phyloP scores from a whole-genome alignment of 2,329 filamentous ascomycete genomes.

The Magnaporthiopsis rhizophila region DNA sequence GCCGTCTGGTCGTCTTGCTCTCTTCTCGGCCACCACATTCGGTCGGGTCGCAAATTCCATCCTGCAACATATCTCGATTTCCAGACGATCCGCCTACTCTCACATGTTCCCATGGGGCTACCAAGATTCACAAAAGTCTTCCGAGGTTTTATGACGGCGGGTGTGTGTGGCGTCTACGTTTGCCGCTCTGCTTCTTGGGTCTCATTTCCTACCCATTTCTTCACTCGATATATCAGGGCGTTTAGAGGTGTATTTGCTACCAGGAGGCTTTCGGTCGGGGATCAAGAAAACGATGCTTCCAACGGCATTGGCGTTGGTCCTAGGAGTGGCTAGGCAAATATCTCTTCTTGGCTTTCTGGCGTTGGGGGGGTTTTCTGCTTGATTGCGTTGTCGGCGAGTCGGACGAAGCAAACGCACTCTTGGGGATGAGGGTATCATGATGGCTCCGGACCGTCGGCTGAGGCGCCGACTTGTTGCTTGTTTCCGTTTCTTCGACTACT shows the following conservation, averaged over 20 bases:
- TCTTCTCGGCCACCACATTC: not conserved
- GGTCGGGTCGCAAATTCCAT: not conserved
- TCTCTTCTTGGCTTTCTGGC: constrained; percentile 6
- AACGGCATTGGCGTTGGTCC: not conserved
- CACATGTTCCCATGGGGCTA: not conserved
- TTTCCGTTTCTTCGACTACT: not conserved
- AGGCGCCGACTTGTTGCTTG: not conserved
- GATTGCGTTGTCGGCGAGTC: constrained; percentile 1
- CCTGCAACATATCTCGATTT: not conserved
- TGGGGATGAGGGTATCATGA: constrained; percentile 1
- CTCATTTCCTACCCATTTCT: not conserved
- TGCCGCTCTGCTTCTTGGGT: not conserved
- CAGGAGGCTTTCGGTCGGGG: constrained; percentile 1
- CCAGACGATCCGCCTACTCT: not conserved
- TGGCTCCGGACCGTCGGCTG: not conserved
- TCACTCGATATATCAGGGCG: not conserved
- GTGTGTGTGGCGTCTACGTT: not conserved
- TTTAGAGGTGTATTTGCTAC: not conserved
- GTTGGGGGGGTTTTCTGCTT: constrained; percentile 2
- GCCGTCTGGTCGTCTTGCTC: not conserved
- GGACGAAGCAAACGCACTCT: constrained; percentile 2
- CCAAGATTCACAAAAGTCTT: not conserved
- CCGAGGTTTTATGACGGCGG: not conserved
- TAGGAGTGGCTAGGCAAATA: not conserved
- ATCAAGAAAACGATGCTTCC: not conserved